phyloP scores from a whole-genome alignment of 768 basidiomycete species.

The Macrolepiota dolichaula region DNA sequence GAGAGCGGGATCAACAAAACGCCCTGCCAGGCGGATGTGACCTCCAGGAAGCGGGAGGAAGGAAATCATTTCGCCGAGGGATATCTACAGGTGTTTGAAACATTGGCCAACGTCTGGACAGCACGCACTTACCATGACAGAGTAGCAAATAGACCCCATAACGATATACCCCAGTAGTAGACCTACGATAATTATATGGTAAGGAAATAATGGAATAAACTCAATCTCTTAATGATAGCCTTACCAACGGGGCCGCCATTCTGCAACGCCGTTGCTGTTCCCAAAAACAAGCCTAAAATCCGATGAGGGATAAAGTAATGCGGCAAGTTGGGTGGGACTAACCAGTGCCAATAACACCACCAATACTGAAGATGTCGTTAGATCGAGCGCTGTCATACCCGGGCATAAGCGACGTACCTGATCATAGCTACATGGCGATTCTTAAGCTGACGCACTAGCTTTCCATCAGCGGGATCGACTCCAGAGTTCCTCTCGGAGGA shows the following conservation, averaged over 20 bases:
- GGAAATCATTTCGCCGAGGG: constrained; percentile 73
- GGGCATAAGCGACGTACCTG: constrained; percentile 36
- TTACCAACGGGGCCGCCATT: constrained; percentile 71
- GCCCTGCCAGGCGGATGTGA: constrained; percentile 77
- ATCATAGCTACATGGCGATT: constrained; percentile 85
- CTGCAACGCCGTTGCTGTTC: constrained; percentile 45
- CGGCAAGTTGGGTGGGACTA: constrained; percentile 20
- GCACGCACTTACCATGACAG: constrained; percentile 55
- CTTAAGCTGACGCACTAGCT: constrained; percentile 61
- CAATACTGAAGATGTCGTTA: constrained; percentile 39
- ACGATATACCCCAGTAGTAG: constrained; percentile 67
- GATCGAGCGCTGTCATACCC: background rate
- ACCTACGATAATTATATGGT: constrained; percentile 26
- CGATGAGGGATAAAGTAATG: background rate
- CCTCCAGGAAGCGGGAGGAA: constrained; percentile 78
- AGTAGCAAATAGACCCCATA: constrained; percentile 67
- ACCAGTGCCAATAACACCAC: constrained; percentile 61
- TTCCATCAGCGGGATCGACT: constrained; percentile 8
- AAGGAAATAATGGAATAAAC: background rate
- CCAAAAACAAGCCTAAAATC: constrained; percentile 60
- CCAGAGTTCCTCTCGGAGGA: background rate
- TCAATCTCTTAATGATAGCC: background rate
- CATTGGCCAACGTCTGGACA: background rate
- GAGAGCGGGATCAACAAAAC: constrained; percentile 76
- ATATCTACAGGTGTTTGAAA: constrained; percentile 38